Evolutionary conservation across 306 rosid species (phyloP), one percentile per base, ranked within the genome.

Genomic region (Prunus davidiana): DNA sequence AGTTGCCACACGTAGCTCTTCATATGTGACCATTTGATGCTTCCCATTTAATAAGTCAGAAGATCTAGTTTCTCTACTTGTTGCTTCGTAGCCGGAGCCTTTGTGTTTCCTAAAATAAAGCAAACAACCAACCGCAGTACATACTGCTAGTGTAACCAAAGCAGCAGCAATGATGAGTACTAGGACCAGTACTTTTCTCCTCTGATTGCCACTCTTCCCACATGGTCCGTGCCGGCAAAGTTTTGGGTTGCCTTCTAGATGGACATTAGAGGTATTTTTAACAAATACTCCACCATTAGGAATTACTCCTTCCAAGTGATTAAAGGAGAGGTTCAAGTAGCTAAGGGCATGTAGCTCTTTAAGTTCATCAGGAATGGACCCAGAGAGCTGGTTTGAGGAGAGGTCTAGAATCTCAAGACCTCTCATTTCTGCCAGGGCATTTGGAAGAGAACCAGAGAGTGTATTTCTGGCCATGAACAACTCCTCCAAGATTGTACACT

Each of bases 381-480:
- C 96, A 13, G 89, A 81, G 71, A 92, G 92, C 75, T 82, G 86
- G 89, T 90, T 92, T 43, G 89, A 88, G 63, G 96, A 92, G 2
- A 92, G 84, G 58, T 92, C 97, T 77, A 92, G 72, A 71, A 72
- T 74, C 71, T 77, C 92, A 45, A 92, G 82, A 32, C 87, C 93
- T 88, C 55, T 87, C 34, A 92, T 4, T 6, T 89, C 80, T 38
- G 79, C 90, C 43, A 93, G 46, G 75, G 32, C 3, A 32, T 55
- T 55, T 9, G 96, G 97, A 77, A 90, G 86, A 13, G 84, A 77
- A 64, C 97, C 96, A 13, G 92, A 87, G 67, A 93, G 77, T 66
- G 65, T 62, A 65, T 93, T 93, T 57, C 79, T 58, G 0, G 88
- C 75, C 86, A 93, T 69, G 64, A 76, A 69, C 67, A 93, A 66